A percentile compares a stretch with the other conserved stretches of the same genome.
phyloP scores from a whole-genome alignment of 805 yeast genomes.

The Wickerhamiella bombiphila region DNA sequence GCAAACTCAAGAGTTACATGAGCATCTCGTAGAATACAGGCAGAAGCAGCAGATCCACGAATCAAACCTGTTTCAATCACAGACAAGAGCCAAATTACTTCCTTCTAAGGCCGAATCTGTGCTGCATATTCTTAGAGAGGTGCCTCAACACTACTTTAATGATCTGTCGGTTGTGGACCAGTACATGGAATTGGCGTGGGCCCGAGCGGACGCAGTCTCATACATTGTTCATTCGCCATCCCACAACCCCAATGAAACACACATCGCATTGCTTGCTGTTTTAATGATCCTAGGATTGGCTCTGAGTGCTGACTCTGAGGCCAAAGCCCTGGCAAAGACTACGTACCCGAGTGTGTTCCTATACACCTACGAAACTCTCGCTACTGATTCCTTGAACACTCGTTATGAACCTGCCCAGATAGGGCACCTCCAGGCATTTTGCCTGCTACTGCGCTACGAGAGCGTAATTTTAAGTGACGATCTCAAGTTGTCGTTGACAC shows the following conservation, averaged over 20 bases:
- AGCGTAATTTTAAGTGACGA: conserved; percentile 16
- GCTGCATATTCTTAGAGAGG: conserved; percentile 3
- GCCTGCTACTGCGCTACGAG: conserved; percentile 20
- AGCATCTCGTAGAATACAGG: too few relatives aligned
- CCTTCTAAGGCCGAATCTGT: conserved; percentile 3
- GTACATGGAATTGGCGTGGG: conserved; percentile 18
- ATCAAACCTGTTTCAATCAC: too few relatives aligned
- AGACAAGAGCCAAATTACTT: not conserved
- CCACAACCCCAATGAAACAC: conserved; percentile 17
- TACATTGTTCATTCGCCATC: conserved; percentile 20
- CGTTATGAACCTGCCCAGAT: conserved; percentile 11
- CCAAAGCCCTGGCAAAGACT: conserved; percentile 11
- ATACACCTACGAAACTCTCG: conserved; percentile 15
- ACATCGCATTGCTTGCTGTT: conserved; percentile 18
- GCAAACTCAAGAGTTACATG: conserved; percentile 5
- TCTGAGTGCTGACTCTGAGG: conserved; percentile 10
- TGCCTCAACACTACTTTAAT: conserved; percentile 6
- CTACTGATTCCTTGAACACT: conserved; percentile 4
- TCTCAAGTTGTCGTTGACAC: conserved; percentile 4
- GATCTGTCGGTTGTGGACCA: conserved; percentile 6
- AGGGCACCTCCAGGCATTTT: conserved; percentile 21
- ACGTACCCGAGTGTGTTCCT: conserved; percentile 15
- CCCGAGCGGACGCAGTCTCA: conserved; percentile 13
- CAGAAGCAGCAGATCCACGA: conserved; percentile 2
- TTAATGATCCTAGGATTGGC: conserved; percentile 22